These are phyloP conservation scores for Vanilla planifolia DNA, from an alignment of 106 monocot species.

Conservation along the genomic window DNA sequence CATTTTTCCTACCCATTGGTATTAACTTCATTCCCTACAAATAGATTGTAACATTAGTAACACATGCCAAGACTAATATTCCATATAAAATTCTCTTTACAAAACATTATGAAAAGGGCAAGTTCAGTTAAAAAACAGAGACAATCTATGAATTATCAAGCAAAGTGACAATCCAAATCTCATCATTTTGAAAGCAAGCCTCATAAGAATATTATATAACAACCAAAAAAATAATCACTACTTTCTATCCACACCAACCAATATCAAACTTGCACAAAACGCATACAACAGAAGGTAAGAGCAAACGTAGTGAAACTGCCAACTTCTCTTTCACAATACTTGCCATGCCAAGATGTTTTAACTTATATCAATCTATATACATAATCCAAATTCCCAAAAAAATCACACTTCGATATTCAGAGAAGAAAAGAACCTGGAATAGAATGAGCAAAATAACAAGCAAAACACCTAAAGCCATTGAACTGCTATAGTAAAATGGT, in stretches of 20 bases:
- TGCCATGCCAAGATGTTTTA: too few species aligned
- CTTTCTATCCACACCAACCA: too few species aligned
- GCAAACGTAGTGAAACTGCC: too few species aligned
- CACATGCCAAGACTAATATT: not conserved
- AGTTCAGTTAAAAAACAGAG: not conserved
- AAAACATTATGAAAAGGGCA: not conserved
- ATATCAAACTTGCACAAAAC: too few species aligned
- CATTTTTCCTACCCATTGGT: conserved; percentile 89
- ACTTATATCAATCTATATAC: too few species aligned
- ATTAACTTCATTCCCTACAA: conserved; percentile 92
- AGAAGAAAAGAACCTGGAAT: conserved; percentile 61
- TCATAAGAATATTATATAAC: too few species aligned
- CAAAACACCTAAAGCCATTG: conserved; percentile 77
- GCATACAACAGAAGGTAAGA: too few species aligned
- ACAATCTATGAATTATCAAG: not conserved
- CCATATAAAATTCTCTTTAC: not conserved
- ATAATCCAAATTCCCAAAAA: too few species aligned
- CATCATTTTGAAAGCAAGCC: not conserved
- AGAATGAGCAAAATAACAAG: conserved; percentile 76
- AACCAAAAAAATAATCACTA: too few species aligned
- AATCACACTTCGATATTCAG: not conserved
- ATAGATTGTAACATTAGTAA: not conserved
- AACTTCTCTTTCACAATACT: too few species aligned
- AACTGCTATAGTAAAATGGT: conserved; percentile 93
- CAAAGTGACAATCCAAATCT: not conserved